Conservation (phyloP, 148 eudicot species). For the Cornus florida region DNA sequence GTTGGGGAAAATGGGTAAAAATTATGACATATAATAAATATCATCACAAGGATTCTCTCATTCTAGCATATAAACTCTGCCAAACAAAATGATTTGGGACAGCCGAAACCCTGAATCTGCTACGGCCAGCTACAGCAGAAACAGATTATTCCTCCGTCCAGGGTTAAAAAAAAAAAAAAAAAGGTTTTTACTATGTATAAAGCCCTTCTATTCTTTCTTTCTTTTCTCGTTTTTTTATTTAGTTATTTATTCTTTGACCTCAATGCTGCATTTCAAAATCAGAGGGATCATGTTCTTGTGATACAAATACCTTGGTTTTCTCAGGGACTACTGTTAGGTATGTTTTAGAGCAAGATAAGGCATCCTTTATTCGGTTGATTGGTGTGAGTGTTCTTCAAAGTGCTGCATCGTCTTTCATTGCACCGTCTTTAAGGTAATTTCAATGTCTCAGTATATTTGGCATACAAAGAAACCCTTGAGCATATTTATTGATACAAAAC, state of each 20-base stretch:
- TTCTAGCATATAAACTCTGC: background rate
- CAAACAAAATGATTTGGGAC: background rate
- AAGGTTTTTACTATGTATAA: too few species aligned
- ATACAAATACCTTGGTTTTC: conserved; percentile 14
- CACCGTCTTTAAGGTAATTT: conserved; percentile 87
- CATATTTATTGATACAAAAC: background rate
- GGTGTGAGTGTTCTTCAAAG: conserved; percentile 91
- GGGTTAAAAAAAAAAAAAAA: too few species aligned
- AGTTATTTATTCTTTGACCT: background rate
- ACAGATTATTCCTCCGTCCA: background rate
- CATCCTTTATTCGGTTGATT: conserved; percentile 77
- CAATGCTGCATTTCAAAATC: background rate
- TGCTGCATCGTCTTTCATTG: conserved; percentile 94
- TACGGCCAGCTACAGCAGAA: background rate
- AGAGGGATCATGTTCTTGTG: background rate
- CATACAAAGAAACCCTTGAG: background rate
- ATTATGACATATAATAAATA: too few species aligned
- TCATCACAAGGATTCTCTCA: too few species aligned
- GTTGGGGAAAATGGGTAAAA: background rate
- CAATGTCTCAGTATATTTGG: background rate
- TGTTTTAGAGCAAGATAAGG: conserved; percentile 93
- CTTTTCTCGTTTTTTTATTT: background rate
- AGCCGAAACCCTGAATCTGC: background rate
- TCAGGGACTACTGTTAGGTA: conserved; percentile 92
- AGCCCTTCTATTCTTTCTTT: conserved; percentile 6